Evolutionary conservation across 176 grass and related monocot genomes (phyloP), one percentile per base, ranked within the genome.

Genomic region (Phragmites australis): DNA sequence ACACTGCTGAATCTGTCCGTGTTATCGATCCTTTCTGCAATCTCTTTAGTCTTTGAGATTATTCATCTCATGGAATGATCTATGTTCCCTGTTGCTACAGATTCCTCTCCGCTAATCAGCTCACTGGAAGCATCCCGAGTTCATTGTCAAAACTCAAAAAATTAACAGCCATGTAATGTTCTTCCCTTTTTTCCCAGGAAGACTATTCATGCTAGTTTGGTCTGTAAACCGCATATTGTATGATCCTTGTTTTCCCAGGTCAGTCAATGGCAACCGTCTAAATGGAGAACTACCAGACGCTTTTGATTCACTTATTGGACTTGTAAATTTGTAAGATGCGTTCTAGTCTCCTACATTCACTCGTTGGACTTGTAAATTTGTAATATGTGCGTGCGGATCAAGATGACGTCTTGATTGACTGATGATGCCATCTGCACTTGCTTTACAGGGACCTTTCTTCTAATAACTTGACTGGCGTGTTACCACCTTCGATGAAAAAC

Each of bases 61-160:
- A 73, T 37, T 65, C 7, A 14, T 78, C 66, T 59, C 14, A 57
- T n/a, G 39, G 19, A n/a, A 49, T 42, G 25, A 72, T 77, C 9
- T 78, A 3, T 86, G 17, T 10, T 32, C 31, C 51, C 13, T 79
- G 18, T 68, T 70, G 81, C 46, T 79, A 57, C 90, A 99, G 97
- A 70, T 99, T 99, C 68, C 90, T 99, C 27, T 99, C 97, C 3
- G 93, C 87, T 79, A 99, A 99, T 63, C 90, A 99, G 62, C 83
- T 99, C 67, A 93, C 89, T 54, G 97, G 97, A 91, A 99, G 97
- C 82, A 99, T 99, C 26, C 97, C 97, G n/a, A 81, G 64, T 85
- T 95, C 97, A 68, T 75, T 99, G 79, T 93, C 97, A 67, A 85
- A 91, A 50, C 79, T 99, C 17, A 65, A 31, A 83, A 77, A 82